Evolutionary conservation across 2,329 filamentous ascomycete species (phyloP), one percentile per base, ranked within the genome.

Genomic region (Aspergillus sergii): DNA sequence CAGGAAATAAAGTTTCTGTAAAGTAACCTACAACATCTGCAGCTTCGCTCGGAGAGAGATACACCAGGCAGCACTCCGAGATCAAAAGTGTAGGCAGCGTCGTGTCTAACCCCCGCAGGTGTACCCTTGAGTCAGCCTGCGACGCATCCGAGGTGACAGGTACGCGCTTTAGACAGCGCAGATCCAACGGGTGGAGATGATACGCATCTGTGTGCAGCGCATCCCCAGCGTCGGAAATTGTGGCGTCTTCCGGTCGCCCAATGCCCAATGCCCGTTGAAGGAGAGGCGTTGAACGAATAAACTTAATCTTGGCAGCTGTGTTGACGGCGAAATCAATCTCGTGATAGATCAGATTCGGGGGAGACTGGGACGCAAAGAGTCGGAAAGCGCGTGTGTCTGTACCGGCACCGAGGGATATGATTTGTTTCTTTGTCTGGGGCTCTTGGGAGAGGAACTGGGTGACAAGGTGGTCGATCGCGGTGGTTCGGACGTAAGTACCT

Each of bases 61-160:
- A 99, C 75, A 95, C 92, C 36, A 99, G 85, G 75, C 95, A 99
- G 83, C 95, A 98, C 78, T 99, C 95, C 0, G 94, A 98, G 8
- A 99, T 84, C 28, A 99, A 79, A 10, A 99, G 80, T 0, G 95
- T 99, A 0, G 95, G 93, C 0, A 92, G 71, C 28, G 74, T 86
- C 71, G 69, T 78, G 73, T 80, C 86, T 69, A 81, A 88, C 68
- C 84, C 84, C 23, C 72, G 69, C 5, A 87, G 73, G 19, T 57
- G 57, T 63, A 34, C 30, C 43, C 64, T 45, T 46, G 57, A 41
- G 6, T 64, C 63, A 7, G 54, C 21, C 4, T 54, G 19, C 34
- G 57, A 51, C 28, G 45, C 30, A 26, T 51, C 50, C 10, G 41
- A 19, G 10, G 50, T 43, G 39, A 23, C 45, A 16, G 50, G 8